These are phyloP conservation scores for Pascua sp. DNA, from an alignment of 1,284 basidiomycete genomes.

Conservation along the genomic window DNA sequence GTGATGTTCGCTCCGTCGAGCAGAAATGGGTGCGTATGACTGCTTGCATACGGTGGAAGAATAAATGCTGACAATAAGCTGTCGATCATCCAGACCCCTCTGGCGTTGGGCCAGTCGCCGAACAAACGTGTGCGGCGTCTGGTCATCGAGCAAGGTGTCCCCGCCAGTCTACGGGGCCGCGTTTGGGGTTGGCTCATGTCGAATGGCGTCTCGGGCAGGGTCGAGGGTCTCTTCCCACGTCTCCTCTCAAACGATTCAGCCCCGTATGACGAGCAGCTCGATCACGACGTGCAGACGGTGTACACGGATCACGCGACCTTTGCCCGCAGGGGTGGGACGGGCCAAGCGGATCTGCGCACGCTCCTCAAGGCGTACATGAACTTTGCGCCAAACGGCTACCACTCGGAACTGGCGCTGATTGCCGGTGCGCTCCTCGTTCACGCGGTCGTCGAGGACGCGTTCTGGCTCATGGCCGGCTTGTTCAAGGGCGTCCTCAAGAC, in stretches of 20 bases:
- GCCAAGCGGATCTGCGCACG: constrained; percentile 41
- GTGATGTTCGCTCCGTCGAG: constrained; percentile 38
- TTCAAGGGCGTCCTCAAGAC: constrained; percentile 66
- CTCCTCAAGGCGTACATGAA: constrained; percentile 42
- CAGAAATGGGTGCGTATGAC: constrained; percentile 37
- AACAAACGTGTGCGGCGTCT: constrained; percentile 80
- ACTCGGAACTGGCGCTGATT: constrained; percentile 62
- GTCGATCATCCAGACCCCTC: constrained; percentile 60
- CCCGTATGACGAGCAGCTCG: constrained; percentile 58
- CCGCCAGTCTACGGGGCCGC: constrained; percentile 74
- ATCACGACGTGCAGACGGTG: constrained; percentile 56
- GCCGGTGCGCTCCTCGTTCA: constrained; percentile 75
- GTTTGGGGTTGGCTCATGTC: constrained; percentile 76
- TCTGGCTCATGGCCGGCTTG: constrained; percentile 72
- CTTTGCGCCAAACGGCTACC: constrained; percentile 65
- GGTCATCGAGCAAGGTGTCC: constrained; percentile 70
- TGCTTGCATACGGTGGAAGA: constrained; percentile 20
- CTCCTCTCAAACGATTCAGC: constrained; percentile 61
- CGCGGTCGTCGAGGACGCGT: constrained; percentile 84
- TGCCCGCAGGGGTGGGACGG: constrained; percentile 28
- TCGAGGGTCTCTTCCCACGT: constrained; percentile 67
- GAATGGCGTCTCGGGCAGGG: constrained; percentile 65
- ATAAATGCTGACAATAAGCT: constrained; percentile 51
- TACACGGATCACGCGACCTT: constrained; percentile 46
- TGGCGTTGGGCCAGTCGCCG: constrained; percentile 65